Percentiles rank a stretch among this genome's conserved stretches.
phyloP scores from a whole-genome alignment of 2,329 filamentous ascomycete genomes.

The Microsporum canis region DNA sequence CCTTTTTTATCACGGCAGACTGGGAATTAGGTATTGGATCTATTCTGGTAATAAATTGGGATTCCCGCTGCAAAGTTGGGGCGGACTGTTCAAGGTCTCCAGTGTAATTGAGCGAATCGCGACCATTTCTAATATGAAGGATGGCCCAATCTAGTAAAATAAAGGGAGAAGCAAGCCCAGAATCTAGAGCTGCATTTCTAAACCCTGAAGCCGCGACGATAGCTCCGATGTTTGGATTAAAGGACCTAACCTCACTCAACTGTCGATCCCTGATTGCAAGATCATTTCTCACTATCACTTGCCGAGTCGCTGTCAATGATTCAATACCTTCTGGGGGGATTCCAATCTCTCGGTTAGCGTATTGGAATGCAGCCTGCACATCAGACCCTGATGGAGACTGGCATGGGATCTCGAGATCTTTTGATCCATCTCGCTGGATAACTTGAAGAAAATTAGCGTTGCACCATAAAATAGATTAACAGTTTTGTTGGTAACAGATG shows the following conservation, averaged over 20 bases:
- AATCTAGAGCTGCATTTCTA: neutral
- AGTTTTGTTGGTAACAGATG: no score
- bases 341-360: neutral
- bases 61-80: neutral
- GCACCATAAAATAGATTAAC: neutral
- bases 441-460: neutral
- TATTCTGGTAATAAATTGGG: no score
- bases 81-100: neutral
- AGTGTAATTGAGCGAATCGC: neutral
- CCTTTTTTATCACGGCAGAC: neutral
- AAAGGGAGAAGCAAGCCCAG: neutral
- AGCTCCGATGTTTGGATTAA: conserved; percentile 1
- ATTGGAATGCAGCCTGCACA: neutral
- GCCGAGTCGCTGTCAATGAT: neutral
- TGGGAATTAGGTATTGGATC: neutral
- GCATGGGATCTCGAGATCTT: neutral
- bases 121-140: neutral
- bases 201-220: neutral
- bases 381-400: neutral
- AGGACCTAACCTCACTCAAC: neutral
- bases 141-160: neutral
- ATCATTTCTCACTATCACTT: neutral
- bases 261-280: neutral
- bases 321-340: neutral
- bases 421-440: neutral